A percentile compares a stretch with the other conserved stretches of the same genome.
phyloP scores from a whole-genome alignment of 1,284 basidiomycete species.

The Apiotrichum akiyoshidainum region DNA sequence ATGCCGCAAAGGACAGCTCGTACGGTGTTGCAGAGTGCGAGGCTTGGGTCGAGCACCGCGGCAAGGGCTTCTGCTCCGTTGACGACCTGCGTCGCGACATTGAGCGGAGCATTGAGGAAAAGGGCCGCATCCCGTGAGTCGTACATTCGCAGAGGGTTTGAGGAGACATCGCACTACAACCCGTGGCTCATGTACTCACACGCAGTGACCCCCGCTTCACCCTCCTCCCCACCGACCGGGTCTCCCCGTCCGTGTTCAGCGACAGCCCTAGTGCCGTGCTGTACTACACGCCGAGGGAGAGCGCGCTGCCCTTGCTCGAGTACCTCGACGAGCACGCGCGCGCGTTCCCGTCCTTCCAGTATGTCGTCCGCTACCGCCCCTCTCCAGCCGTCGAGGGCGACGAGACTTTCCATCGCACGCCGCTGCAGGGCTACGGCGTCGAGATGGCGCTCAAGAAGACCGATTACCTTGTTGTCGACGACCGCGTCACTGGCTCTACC shows the following conservation, averaged over 20 bases:
- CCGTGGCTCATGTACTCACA: not conserved
- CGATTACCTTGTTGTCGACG: slow-evolving; percentile 92
- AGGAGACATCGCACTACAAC: too few relatives aligned
- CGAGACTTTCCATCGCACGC: slow-evolving; percentile 28
- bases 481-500: slow-evolving; percentile 53
- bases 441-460: slow-evolving; percentile 92
- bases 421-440: slow-evolving; percentile 84
- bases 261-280: slow-evolving; percentile 61
- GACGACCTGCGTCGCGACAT: slow-evolving; percentile 62
- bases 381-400: not conserved
- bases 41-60: slow-evolving; percentile 87
- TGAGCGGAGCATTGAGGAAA: slow-evolving; percentile 55
- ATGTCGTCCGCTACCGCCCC: slow-evolving; percentile 69
- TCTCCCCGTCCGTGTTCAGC: slow-evolving; percentile 55
- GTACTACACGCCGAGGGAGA: slow-evolving; percentile 67
- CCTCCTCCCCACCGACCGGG: slow-evolving; percentile 66
- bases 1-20: slow-evolving; percentile 54
- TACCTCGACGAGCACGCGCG: slow-evolving; percentile 59
- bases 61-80: slow-evolving; percentile 67
- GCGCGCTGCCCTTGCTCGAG: slow-evolving; percentile 58
- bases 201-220: slow-evolving; percentile 50
- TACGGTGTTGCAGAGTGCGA: slow-evolving; percentile 60
- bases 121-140: slow-evolving; percentile 30
- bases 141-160: not conserved
- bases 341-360: slow-evolving; percentile 59